Percentiles rank a stretch among this genome's conserved stretches.
Evolutionary conservation across 345 rosid genomes (phyloP).

Genomic region (Brassica nigra): DNA sequence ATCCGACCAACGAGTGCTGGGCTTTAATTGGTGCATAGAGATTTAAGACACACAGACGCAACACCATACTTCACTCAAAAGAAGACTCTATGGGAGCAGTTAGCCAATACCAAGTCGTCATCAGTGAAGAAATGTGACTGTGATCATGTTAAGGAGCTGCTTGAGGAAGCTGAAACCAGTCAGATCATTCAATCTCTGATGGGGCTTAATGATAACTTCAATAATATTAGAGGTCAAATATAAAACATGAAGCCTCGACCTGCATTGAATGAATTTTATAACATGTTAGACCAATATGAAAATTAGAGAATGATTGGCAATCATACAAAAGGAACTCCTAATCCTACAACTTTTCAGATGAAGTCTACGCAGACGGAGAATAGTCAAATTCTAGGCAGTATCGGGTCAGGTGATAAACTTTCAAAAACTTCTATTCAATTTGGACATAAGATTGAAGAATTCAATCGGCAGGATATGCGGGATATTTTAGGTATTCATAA

Average conservation of each 20-base stretch:
- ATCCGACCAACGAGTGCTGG: too few relatives aligned
- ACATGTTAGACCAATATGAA: neutral
- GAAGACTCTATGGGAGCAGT: too few relatives aligned
- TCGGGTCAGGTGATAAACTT: too few relatives aligned
- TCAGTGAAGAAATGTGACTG: neutral
- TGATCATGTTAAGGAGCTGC: neutral
- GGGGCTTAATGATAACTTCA: neutral
- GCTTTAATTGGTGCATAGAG: too few relatives aligned
- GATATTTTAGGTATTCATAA: too few relatives aligned
- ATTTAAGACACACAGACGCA: too few relatives aligned
- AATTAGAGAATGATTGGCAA: neutral
- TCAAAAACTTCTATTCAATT: too few relatives aligned
- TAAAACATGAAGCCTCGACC: neutral
- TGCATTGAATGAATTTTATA: neutral
- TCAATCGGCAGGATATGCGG: too few relatives aligned
- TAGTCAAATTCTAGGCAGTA: neutral
- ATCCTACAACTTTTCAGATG: neutral
- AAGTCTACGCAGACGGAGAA: too few relatives aligned
- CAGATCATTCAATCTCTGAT: neutral
- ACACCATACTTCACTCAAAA: too few relatives aligned
- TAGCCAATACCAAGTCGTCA: too few relatives aligned
- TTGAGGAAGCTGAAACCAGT: neutral
- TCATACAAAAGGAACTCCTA: neutral
- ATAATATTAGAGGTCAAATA: neutral
- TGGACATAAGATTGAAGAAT: too few relatives aligned